Conservation (phyloP, 2,329 filamentous ascomycete species). For the Huntiella decipiens region DNA sequence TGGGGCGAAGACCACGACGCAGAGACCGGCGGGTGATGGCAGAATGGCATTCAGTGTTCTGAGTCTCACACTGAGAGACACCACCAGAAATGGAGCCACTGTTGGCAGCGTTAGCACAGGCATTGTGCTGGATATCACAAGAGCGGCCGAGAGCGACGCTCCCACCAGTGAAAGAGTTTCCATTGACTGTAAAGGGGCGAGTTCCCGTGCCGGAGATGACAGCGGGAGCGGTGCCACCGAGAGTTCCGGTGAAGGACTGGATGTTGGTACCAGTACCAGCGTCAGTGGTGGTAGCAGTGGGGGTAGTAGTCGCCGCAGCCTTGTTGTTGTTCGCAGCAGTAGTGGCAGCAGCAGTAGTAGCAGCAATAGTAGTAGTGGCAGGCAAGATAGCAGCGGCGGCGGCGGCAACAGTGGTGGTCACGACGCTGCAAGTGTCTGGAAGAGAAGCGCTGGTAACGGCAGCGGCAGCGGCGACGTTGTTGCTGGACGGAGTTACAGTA, state of each 20-base stretch:
- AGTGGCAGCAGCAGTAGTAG: neutral
- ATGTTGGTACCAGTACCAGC: constrained; percentile 19
- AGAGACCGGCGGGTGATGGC: constrained; percentile 10
- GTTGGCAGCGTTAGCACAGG: constrained; percentile 30
- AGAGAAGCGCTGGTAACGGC: constrained; percentile 1
- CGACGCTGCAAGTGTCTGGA: constrained; percentile 7
- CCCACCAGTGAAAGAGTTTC: constrained; percentile 31
- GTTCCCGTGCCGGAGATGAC: constrained; percentile 20
- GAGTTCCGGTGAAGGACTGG: constrained; percentile 26
- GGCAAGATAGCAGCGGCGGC: constrained; percentile 1
- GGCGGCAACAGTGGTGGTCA: constrained; percentile 9
- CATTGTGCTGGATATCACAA: constrained; percentile 31
- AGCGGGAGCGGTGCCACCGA: constrained; percentile 24
- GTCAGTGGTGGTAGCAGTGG: constrained; percentile 7
- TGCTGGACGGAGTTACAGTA: neutral
- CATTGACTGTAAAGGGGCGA: constrained; percentile 33
- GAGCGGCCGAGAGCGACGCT: constrained; percentile 28
- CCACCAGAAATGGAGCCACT: constrained; percentile 19
- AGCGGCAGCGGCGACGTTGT: neutral
- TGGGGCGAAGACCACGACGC: constrained; percentile 8
- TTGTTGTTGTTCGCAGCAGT: neutral
- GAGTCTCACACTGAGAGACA: constrained; percentile 21
- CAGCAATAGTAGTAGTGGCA: constrained; percentile 7
- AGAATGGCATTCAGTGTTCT: constrained; percentile 22
- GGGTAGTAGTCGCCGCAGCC: constrained; percentile 1